phyloP scores from a whole-genome alignment of 2,329 filamentous ascomycete genomes.

The Podosphaera xanthii region DNA sequence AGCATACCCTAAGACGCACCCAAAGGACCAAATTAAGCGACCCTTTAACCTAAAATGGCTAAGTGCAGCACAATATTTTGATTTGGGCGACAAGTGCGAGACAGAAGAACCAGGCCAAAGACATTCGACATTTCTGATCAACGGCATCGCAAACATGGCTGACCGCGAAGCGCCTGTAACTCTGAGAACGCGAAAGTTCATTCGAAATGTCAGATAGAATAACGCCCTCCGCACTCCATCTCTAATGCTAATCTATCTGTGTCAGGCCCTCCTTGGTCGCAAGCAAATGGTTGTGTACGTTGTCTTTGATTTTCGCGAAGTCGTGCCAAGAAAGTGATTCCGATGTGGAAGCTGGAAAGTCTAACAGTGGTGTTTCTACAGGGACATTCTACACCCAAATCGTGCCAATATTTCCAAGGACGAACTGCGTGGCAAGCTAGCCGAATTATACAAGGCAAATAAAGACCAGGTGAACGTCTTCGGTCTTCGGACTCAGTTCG shows the following conservation, averaged over 20 bases:
- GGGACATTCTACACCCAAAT: constrained; percentile 98
- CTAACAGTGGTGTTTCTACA: constrained; percentile 20
- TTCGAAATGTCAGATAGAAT: constrained; percentile 45
- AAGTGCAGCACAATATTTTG: too few species aligned
- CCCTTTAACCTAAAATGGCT: too few species aligned
- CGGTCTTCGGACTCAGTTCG: constrained; percentile 93
- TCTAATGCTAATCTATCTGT: not conserved
- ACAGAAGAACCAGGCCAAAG: too few species aligned
- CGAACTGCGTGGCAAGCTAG: constrained; percentile 87
- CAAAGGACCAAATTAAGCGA: too few species aligned
- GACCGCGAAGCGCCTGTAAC: constrained; percentile 58
- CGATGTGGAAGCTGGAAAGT: constrained; percentile 1
- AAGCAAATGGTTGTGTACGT: constrained; percentile 99
- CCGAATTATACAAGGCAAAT: constrained; percentile 90
- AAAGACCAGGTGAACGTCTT: constrained; percentile 97
- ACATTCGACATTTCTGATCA: not conserved
- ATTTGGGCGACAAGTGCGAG: too few species aligned
- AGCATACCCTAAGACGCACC: too few species aligned
- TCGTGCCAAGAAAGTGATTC: constrained; percentile 2
- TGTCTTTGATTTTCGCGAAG: constrained; percentile 7
- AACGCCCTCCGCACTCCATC: too few species aligned
- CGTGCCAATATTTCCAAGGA: constrained; percentile 98
- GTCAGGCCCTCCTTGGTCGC: constrained; percentile 63
- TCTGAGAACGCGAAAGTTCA: constrained; percentile 98
- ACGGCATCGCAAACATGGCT: constrained; percentile 51